phyloP scores from a whole-genome alignment of 2,329 filamentous ascomycete genomes.

The Arachnomyces sp. region DNA sequence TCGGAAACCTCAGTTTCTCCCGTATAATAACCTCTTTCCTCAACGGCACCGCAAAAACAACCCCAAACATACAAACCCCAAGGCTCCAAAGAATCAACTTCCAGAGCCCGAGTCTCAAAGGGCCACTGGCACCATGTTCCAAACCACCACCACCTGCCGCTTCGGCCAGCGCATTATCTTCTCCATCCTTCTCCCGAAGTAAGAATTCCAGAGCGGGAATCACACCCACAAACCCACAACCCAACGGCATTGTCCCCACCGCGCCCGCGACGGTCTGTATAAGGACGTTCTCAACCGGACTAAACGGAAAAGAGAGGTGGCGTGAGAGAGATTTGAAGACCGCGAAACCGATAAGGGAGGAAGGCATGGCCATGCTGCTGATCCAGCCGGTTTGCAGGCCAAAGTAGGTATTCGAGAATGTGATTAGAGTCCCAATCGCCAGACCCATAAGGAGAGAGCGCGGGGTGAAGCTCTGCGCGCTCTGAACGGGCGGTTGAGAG shows the following conservation, averaged over 20 bases:
- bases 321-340: slow-evolving; percentile 75
- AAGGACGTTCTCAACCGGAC: slow-evolving; percentile 90
- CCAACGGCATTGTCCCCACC: slow-evolving; percentile 93
- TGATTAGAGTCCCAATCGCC: slow-evolving; percentile 80
- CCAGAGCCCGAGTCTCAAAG: slow-evolving; percentile 62
- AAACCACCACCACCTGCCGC: slow-evolving; percentile 68
- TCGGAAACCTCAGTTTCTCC: slow-evolving; percentile 89
- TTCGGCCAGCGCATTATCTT: too few species aligned
- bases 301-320: slow-evolving; percentile 72
- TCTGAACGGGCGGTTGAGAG: neutral
- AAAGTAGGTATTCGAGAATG: slow-evolving; percentile 97
- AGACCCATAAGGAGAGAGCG: slow-evolving; percentile 75
- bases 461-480: slow-evolving; percentile 65
- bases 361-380: slow-evolving; percentile 92
- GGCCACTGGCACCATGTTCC: slow-evolving; percentile 65
- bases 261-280: slow-evolving; percentile 93
- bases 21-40: slow-evolving; percentile 85
- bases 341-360: slow-evolving; percentile 87
- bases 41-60: slow-evolving; percentile 89
- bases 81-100: slow-evolving; percentile 85
- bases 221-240: slow-evolving; percentile 91
- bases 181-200: slow-evolving; percentile 67
- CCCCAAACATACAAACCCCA: slow-evolving; percentile 91
- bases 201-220: slow-evolving; percentile 88
- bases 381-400: slow-evolving; percentile 86